Percentiles rank a stretch among this genome's conserved stretches.
phyloP scores from a whole-genome alignment of 2,329 filamentous ascomycete species.

The Sporothrix luriei region DNA sequence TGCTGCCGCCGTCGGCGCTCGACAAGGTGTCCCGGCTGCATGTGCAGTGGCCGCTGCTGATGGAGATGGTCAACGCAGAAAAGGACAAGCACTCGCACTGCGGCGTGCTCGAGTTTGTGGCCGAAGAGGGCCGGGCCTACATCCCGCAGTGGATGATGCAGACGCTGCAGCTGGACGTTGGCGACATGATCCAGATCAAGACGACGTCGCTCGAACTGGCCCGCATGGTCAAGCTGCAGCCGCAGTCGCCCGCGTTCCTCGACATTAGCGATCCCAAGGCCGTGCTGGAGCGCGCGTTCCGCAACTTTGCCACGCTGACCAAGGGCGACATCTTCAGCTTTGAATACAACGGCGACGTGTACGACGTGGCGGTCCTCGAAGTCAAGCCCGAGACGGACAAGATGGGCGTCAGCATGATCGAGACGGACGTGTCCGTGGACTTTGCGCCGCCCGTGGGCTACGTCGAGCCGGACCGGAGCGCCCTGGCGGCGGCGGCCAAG shows the following conservation, averaged over 20 bases:
- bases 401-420: conserved; percentile 89
- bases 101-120: conserved; percentile 95
- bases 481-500: conserved; percentile 31
- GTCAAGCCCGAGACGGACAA: conserved; percentile 83
- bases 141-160: conserved; percentile 98
- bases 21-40: conserved; percentile 96
- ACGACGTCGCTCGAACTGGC: conserved; percentile 90
- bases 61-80: conserved; percentile 90
- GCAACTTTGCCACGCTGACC: conserved; percentile 91
- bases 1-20: conserved; percentile 91
- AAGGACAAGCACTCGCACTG: conserved; percentile 82
- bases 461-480: conserved; percentile 73
- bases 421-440: conserved; percentile 95
- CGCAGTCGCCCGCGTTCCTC: conserved; percentile 89
- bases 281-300: conserved; percentile 93
- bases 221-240: conserved; percentile 92
- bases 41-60: conserved; percentile 95
- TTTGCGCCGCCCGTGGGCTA: conserved; percentile 95
- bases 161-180: conserved; percentile 83
- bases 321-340: conserved; percentile 96
- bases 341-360: conserved; percentile 91
- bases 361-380: conserved; percentile 90
- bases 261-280: conserved; percentile 97
- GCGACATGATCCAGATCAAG: conserved; percentile 92
- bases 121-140: conserved; percentile 95